These are phyloP conservation scores for Boeremia exigua DNA, from an alignment of 2,329 filamentous ascomycete species.

Conservation along the genomic window DNA sequence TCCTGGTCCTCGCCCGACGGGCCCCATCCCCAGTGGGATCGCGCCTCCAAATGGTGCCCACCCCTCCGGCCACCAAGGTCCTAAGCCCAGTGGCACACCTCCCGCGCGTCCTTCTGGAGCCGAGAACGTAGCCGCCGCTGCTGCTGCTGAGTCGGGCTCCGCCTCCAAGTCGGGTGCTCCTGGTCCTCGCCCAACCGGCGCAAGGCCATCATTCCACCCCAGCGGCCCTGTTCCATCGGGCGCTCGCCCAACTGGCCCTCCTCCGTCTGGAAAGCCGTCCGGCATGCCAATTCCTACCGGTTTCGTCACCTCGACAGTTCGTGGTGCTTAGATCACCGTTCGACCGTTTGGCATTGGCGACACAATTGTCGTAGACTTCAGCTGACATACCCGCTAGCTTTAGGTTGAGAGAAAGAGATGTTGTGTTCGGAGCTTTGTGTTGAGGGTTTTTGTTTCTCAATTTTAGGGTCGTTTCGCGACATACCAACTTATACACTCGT, in stretches of 20 bases:
- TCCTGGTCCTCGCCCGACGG: neutral
- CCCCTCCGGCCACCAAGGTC: too few relatives aligned
- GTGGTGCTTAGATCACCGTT: slow-evolving; percentile 5
- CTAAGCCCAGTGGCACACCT: neutral
- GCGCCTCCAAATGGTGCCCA: too few relatives aligned
- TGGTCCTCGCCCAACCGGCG: neutral
- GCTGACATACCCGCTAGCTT: neutral
- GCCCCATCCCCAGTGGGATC: too few relatives aligned
- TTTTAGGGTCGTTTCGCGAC: neutral
- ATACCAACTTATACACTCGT: slow-evolving; percentile 7
- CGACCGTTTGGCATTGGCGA: neutral
- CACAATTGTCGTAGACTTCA: slow-evolving; percentile 1
- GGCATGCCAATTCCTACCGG: slow-evolving; percentile 1
- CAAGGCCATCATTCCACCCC: neutral
- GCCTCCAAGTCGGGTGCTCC: neutral
- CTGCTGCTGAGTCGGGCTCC: neutral
- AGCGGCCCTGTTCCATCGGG: neutral
- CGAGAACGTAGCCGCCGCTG: neutral
- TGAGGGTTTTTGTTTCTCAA: slow-evolving; percentile 5
- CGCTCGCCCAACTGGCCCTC: slow-evolving; percentile 1
- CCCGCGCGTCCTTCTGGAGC: neutral
- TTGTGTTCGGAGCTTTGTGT: neutral
- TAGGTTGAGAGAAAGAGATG: neutral
- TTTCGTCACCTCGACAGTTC: slow-evolving; percentile 10
- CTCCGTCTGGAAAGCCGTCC: slow-evolving; percentile 1